Evolutionary conservation across 2,329 filamentous ascomycete species (phyloP).

Genomic region (Seiridium cupressi): DNA sequence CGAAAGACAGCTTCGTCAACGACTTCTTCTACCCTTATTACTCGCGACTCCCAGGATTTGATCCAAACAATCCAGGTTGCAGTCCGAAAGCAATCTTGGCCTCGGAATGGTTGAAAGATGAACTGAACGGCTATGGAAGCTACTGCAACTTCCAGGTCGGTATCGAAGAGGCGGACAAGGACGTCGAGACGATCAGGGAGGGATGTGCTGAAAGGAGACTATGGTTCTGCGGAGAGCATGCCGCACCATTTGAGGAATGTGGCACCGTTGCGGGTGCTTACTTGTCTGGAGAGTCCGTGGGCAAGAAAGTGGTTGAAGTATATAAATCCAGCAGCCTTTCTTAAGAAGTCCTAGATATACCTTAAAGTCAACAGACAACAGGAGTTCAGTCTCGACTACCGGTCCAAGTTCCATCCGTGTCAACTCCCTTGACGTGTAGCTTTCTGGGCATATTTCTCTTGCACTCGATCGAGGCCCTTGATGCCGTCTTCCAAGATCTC

Average conservation of each 20-base stretch:
- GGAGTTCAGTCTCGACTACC: too few species aligned
- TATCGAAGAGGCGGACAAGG: background rate
- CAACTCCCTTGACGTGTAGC: too few species aligned
- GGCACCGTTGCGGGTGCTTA: slow-evolving; percentile 17
- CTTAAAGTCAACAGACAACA: too few species aligned
- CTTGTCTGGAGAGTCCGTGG: slow-evolving; percentile 14
- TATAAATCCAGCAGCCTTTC: background rate
- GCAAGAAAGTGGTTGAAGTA: slow-evolving; percentile 8
- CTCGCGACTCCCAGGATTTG: slow-evolving; percentile 59
- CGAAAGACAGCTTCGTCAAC: slow-evolving; percentile 23
- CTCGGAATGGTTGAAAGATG: slow-evolving; percentile 65
- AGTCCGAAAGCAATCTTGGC: slow-evolving; percentile 53
- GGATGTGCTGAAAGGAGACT: slow-evolving; percentile 40
- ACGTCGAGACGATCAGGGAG: background rate
- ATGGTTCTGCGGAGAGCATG: slow-evolving; percentile 71
- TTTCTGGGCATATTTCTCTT: too few species aligned
- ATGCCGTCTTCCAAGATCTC: too few species aligned
- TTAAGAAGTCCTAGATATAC: background rate
- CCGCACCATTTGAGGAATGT: slow-evolving; percentile 5
- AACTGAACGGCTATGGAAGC: slow-evolving; percentile 63
- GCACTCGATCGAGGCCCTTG: too few species aligned
- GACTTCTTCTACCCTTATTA: slow-evolving; percentile 64
- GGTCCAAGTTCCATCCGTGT: too few species aligned
- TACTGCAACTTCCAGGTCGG: slow-evolving; percentile 65
- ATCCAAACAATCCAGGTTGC: slow-evolving; percentile 40